Conservation (phyloP, 805 yeast species). For the Lipomyces yamanashiensis region DNA sequence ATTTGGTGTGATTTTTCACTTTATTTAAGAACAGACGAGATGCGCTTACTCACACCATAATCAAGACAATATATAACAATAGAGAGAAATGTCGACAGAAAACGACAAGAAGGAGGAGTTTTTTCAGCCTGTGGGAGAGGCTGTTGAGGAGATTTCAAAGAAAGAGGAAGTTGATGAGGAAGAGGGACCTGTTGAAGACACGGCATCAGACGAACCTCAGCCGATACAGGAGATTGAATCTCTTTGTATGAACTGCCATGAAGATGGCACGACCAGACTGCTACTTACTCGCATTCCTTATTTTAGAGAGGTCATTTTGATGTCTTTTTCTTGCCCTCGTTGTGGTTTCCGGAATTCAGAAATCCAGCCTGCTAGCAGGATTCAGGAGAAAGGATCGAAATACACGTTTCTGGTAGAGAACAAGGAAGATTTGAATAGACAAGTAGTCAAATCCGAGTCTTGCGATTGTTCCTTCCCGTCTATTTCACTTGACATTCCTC, state of each 20-base stretch:
- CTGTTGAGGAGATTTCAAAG: slow-evolving; percentile 51
- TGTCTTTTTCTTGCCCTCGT: slow-evolving; percentile 96
- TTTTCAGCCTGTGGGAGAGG: slow-evolving; percentile 27
- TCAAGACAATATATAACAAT: not conserved
- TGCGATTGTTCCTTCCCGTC: slow-evolving; percentile 80
- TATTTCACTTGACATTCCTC: slow-evolving; percentile 91
- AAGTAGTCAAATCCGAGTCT: slow-evolving; percentile 87
- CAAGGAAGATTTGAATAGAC: slow-evolving; percentile 79
- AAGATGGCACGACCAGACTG: slow-evolving; percentile 81
- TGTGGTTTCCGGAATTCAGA: slow-evolving; percentile 91
- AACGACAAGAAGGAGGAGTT: slow-evolving; percentile 18
- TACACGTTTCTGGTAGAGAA: slow-evolving; percentile 70
- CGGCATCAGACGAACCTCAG: slow-evolving; percentile 56
- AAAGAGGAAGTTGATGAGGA: slow-evolving; percentile 66
- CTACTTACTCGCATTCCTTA: slow-evolving; percentile 88
- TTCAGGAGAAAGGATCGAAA: slow-evolving; percentile 85
- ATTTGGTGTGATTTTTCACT: not conserved
- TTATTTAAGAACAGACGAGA: not conserved
- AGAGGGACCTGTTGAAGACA: slow-evolving; percentile 28
- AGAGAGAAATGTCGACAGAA: slow-evolving; percentile 1
- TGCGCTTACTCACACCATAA: not conserved
- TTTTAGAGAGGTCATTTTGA: slow-evolving; percentile 85
- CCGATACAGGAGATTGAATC: slow-evolving; percentile 96
- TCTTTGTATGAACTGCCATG: slow-evolving; percentile 92
- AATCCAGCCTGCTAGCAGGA: slow-evolving; percentile 92